These are phyloP conservation scores for Exsudoporus frostii DNA, from an alignment of 768 basidiomycete genomes.

Conservation along the genomic window DNA sequence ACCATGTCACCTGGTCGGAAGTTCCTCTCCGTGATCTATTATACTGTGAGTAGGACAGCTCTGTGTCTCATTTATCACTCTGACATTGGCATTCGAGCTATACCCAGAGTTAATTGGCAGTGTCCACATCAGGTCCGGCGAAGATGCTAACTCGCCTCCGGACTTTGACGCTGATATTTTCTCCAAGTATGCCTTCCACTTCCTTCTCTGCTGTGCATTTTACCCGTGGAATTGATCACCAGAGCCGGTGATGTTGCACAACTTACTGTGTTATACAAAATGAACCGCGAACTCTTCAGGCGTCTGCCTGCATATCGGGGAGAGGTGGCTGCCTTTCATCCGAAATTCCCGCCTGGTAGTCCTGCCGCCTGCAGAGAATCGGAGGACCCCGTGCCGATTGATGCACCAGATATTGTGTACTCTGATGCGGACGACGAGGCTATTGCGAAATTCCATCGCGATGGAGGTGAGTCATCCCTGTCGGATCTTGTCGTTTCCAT, in stretches of 20 bases:
- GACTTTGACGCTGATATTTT: constrained; percentile 47
- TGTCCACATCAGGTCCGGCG: constrained; percentile 45
- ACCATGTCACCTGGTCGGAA: constrained; percentile 21
- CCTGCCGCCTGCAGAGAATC: constrained; percentile 23
- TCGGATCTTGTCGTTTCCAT: no score
- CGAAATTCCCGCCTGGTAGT: constrained; percentile 30
- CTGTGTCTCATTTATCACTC: not conserved
- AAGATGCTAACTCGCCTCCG: constrained; percentile 39
- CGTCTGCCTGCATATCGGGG: constrained; percentile 42
- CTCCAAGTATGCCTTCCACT: constrained; percentile 33
- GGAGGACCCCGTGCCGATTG: constrained; percentile 19
- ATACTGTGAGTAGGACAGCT: constrained; percentile 27
- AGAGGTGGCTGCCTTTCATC: constrained; percentile 19
- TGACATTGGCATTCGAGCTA: constrained; percentile 14
- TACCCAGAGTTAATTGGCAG: constrained; percentile 48
- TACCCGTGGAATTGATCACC: not conserved
- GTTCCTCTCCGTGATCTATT: constrained; percentile 29
- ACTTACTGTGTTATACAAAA: constrained; percentile 54
- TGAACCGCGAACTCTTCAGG: constrained; percentile 49
- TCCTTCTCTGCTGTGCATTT: not conserved
- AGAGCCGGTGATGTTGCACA: constrained; percentile 40
- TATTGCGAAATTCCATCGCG: constrained; percentile 27
- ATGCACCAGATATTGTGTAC: constrained; percentile 33
- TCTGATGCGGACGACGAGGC: constrained; percentile 34
- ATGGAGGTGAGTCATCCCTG: constrained; percentile 3